Conservation (phyloP, 2,329 filamentous ascomycete species). For the Penicillium sp. region DNA sequence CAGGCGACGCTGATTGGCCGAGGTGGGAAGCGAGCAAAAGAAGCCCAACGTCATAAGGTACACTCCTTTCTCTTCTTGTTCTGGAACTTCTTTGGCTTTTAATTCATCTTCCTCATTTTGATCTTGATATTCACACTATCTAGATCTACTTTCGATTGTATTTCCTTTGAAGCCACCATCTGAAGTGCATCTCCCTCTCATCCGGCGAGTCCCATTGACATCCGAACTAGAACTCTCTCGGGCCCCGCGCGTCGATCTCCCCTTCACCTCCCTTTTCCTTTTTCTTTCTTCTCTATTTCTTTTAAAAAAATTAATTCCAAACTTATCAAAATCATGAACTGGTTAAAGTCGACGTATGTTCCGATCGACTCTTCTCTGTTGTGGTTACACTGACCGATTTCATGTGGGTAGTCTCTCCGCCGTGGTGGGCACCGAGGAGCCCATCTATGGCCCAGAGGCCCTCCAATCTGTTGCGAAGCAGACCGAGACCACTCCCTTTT, state of each 20-base stretch:
- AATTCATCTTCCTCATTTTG: background rate
- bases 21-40: conserved; percentile 19
- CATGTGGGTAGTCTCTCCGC: conserved; percentile 50
- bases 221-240: conserved; percentile 23
- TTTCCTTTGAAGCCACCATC: background rate
- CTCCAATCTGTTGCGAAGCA: conserved; percentile 79
- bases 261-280: conserved; percentile 18
- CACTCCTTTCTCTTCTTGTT: background rate
- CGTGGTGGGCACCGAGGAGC: conserved; percentile 91
- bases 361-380: conserved; percentile 7
- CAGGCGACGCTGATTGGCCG: conserved; percentile 16
- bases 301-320: background rate
- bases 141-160: background rate
- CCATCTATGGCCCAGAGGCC: conserved; percentile 82
- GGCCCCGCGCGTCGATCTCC: conserved; percentile 30
- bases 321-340: conserved; percentile 64
- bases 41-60: conserved; percentile 17
- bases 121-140: background rate
- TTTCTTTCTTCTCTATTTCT: conserved; percentile 8
- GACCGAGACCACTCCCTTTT: conserved; percentile 66
- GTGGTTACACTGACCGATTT: conserved; percentile 40
- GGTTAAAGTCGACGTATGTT: conserved; percentile 81
- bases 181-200: background rate
- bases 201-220: conserved; percentile 14
- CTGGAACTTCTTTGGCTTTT: background rate